Evolutionary conservation across 2,329 filamentous ascomycete genomes (phyloP).

Genomic region (Cytospora leucostoma): DNA sequence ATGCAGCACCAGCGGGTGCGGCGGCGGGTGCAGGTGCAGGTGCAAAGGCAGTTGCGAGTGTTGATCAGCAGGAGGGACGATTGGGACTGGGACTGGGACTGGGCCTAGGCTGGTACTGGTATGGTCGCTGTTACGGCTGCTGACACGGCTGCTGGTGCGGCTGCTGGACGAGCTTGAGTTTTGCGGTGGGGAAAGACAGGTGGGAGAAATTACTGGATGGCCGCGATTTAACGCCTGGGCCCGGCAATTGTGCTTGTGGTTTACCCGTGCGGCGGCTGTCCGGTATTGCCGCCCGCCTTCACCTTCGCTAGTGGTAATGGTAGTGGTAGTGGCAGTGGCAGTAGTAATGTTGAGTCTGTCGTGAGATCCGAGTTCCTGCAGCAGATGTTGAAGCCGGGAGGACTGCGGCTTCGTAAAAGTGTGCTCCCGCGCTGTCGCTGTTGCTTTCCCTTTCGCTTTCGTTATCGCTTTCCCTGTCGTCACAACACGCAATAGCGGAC

Average conservation of each 20-base stretch:
- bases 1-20: constrained; percentile 6
- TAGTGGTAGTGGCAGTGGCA: background rate
- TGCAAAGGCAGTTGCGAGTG: constrained; percentile 2
- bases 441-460: no score
- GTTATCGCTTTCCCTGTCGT: background rate
- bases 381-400: background rate
- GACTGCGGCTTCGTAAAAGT: background rate
- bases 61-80: background rate
- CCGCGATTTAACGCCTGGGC: constrained; percentile 11
- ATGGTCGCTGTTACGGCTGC: background rate
- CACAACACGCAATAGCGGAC: background rate
- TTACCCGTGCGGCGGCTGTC: constrained; percentile 5
- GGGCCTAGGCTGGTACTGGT: background rate
- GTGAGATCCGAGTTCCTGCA: background rate
- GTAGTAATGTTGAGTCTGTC: background rate
- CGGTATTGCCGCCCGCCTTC: constrained; percentile 9
- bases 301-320: background rate
- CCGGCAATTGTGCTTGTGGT: constrained; percentile 11
- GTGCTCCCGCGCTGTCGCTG: background rate
- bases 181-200: constrained; percentile 19
- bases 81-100: background rate
- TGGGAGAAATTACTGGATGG: constrained; percentile 20
- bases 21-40: background rate
- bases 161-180: constrained; percentile 16
- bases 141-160: background rate